Percentiles rank a stretch among this genome's conserved stretches.
Conservation (phyloP, 257 asterid species). For the Primulina huaijiensis region DNA sequence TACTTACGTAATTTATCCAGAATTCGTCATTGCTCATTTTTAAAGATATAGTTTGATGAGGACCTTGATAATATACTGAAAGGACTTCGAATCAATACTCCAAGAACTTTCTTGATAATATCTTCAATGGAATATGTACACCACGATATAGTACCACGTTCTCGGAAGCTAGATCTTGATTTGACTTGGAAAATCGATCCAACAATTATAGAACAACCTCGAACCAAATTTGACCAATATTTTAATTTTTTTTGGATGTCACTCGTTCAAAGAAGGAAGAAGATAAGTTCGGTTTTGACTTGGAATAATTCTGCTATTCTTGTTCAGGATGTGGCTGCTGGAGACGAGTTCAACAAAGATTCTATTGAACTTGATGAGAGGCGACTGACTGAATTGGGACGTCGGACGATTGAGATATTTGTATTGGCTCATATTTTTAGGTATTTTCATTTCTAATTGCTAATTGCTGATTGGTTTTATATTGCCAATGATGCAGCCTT, state of each 20-base stretch:
- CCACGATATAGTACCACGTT: too few species aligned
- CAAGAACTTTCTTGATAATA: background rate
- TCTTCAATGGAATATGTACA: background rate
- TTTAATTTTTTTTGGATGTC: background rate
- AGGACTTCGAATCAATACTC: background rate
- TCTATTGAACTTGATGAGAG: slow-evolving; percentile 82
- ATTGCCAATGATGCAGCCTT: background rate
- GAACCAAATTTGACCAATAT: background rate
- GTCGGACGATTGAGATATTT: slow-evolving; percentile 89
- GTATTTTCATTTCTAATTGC: slow-evolving; percentile 30
- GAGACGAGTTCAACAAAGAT: slow-evolving; percentile 77
- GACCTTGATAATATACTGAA: too few species aligned
- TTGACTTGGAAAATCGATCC: background rate
- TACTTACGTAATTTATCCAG: background rate
- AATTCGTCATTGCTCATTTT: background rate
- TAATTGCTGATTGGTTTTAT: background rate
- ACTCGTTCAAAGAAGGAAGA: background rate
- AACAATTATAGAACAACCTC: background rate
- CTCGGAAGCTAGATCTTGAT: background rate
- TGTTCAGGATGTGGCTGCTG: slow-evolving; percentile 71
- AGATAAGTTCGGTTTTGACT: background rate
- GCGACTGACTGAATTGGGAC: slow-evolving; percentile 91
- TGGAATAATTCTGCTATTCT: slow-evolving; percentile 15
- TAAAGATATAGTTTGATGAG: background rate
- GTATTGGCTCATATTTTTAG: slow-evolving; percentile 84